These are phyloP conservation scores for Candida saitoana DNA, from an alignment of 805 yeast species.

Conservation along the genomic window DNA sequence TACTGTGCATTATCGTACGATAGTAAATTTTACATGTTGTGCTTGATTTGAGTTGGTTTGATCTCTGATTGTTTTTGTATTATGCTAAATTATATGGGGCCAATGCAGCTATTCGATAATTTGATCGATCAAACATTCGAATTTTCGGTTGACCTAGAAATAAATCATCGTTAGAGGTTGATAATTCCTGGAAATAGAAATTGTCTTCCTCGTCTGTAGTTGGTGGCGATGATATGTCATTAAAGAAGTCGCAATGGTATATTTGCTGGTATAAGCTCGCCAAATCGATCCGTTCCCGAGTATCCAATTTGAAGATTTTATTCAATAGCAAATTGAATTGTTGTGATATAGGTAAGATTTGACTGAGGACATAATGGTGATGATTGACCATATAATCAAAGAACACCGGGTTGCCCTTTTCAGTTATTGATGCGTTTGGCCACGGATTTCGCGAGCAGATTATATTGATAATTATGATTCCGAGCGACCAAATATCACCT, in stretches of 20 bases:
- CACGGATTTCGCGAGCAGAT: slow-evolving; percentile 87
- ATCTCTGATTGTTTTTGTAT: no score
- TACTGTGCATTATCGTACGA: no score
- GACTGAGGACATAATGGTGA: slow-evolving; percentile 47
- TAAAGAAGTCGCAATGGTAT: slow-evolving; percentile 28
- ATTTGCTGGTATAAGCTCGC: slow-evolving; percentile 37
- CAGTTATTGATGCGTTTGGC: slow-evolving; percentile 71
- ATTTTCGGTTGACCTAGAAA: neutral
- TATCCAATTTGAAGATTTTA: slow-evolving; percentile 43
- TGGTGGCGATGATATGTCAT: slow-evolving; percentile 11
- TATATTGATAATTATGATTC: slow-evolving; percentile 74
- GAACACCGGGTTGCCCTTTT: slow-evolving; percentile 44
- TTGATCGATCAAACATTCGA: neutral
- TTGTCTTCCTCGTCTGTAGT: neutral
- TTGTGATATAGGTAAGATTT: slow-evolving; percentile 68
- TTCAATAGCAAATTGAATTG: slow-evolving; percentile 54
- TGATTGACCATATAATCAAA: slow-evolving; percentile 57
- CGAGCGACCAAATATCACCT: slow-evolving; percentile 83
- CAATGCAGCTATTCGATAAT: neutral
- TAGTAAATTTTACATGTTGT: no score
- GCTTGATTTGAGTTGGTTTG: no score
- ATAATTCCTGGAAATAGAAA: neutral
- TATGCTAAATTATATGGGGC: no score
- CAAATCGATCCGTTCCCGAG: slow-evolving; percentile 44
- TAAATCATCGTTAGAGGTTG: neutral